Base-by-base conservation (phyloP, 768 basidiomycete species). In the Podaxis rugospora region DNA sequence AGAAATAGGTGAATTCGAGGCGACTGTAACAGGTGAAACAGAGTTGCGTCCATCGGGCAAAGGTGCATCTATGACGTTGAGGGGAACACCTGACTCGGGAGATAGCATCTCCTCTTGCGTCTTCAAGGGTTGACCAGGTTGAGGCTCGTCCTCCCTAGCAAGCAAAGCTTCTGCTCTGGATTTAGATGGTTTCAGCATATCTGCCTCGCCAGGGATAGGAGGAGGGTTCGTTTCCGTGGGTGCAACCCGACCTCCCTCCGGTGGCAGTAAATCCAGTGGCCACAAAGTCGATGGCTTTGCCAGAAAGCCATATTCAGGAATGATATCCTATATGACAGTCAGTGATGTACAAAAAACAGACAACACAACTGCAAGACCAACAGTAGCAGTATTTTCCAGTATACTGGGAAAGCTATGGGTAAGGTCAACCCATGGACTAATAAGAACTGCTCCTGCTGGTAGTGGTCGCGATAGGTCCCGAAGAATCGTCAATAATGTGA, bases 361-460 rank as follows among this genome's bases (percentile, higher is more conserved):
- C 16, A 16, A 18, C 28, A 11, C 7, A 2, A 49, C 0, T 40
- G 27, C 27, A 11, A 39, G 21, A 70, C 79, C 50, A 58, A 86
- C 90, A 9, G 87, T 87, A 5, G 74, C 74, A 0, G 80, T 80
- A 67, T 93, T 92, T 47, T 80, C 65, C 75, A 90, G 80, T 40
- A 91, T 84, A 65, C 85, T 87, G 0, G 89, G 88, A 68, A 95
- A 92, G 55, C 84, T 88, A 67, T 93, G 92, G 0, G 90, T 93
- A n/a, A 95, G 75, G 69, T 93, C 91, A 11, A 88, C 84, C 86
- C 92, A 93, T 2, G 92, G 92, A 59, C 86, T 88, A 64, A 93
- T 89, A 23, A 93, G 75, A 3, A 90, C 83, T 0, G 86, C 89
- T 1, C 90, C 92, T 1, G 89, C 86, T 2, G 92, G 90, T 67